These are phyloP conservation scores for Penicillium sp. DNA, from an alignment of 2,329 filamentous ascomycete genomes.

Conservation along the genomic window DNA sequence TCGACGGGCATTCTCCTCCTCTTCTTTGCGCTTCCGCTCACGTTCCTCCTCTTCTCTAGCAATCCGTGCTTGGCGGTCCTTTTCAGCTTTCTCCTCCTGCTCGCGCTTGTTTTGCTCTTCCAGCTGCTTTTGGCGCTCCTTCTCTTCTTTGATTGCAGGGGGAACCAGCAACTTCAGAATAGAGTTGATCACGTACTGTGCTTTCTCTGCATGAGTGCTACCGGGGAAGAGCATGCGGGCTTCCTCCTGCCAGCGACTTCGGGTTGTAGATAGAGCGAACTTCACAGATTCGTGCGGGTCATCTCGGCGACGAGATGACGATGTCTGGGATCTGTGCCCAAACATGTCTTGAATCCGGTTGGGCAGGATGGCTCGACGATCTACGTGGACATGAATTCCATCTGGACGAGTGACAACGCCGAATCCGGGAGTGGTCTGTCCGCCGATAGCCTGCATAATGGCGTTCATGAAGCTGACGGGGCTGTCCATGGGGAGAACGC, in stretches of 20 bases:
- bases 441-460: constrained; percentile 50
- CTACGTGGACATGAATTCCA: constrained; percentile 52
- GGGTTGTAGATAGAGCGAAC: constrained; percentile 67
- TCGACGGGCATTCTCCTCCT: constrained; percentile 58
- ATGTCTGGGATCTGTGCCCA: constrained; percentile 29
- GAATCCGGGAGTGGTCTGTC: constrained; percentile 40
- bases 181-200: constrained; percentile 59
- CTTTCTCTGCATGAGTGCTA: constrained; percentile 60
- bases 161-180: constrained; percentile 72
- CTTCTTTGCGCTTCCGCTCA: constrained; percentile 62
- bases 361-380: constrained; percentile 47
- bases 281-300: constrained; percentile 62
- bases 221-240: constrained; percentile 74
- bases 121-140: constrained; percentile 58
- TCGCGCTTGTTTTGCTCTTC: constrained; percentile 53
- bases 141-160: constrained; percentile 74
- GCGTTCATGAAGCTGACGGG: constrained; percentile 55
- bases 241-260: constrained; percentile 80
- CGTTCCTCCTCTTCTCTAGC: constrained; percentile 66
- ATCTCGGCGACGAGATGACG: constrained; percentile 39
- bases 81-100: constrained; percentile 56
- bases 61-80: constrained; percentile 58
- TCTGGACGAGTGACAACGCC: constrained; percentile 43
- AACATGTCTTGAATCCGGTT: constrained; percentile 50
- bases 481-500: constrained; percentile 44